phyloP scores from a whole-genome alignment of 2,329 filamentous ascomycete species.

The Boeremia lycopersici region DNA sequence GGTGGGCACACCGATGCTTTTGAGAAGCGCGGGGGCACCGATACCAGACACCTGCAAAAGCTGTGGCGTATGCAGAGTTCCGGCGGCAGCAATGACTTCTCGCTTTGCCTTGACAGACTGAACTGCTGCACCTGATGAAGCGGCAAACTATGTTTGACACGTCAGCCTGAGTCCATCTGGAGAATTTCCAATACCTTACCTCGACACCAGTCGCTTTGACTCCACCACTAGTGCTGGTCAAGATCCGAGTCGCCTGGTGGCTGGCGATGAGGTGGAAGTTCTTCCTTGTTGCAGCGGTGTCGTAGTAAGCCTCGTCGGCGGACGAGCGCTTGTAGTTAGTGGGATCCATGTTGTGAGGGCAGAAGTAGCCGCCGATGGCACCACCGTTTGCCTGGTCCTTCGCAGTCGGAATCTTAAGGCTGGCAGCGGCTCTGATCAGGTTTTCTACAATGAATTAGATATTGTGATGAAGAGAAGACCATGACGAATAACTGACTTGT shows the following conservation, averaged over 20 bases:
- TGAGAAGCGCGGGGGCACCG: slow-evolving; percentile 28
- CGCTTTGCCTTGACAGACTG: slow-evolving; percentile 25
- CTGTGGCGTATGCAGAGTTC: slow-evolving; percentile 34
- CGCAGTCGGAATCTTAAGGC: slow-evolving; percentile 20
- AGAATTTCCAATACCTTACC: not conserved
- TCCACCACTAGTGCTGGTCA: slow-evolving; percentile 15
- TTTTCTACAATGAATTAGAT: slow-evolving; percentile 22
- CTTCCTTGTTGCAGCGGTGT: slow-evolving; percentile 17
- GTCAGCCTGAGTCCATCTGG: not conserved
- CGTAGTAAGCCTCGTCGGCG: slow-evolving; percentile 30
- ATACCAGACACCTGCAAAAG: slow-evolving; percentile 37
- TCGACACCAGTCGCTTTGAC: slow-evolving; percentile 28
- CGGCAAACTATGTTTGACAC: slow-evolving; percentile 12
- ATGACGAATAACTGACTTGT: slow-evolving; percentile 20
- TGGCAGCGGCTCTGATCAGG: slow-evolving; percentile 23
- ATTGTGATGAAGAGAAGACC: not conserved
- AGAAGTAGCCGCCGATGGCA: slow-evolving; percentile 29
- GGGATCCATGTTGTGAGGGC: slow-evolving; percentile 26
- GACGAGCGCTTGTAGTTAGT: slow-evolving; percentile 23
- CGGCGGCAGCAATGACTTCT: slow-evolving; percentile 36
- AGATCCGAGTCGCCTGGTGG: slow-evolving; percentile 21
- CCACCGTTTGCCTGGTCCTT: slow-evolving; percentile 30
- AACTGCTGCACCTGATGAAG: slow-evolving; percentile 16
- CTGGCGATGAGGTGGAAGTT: slow-evolving; percentile 31
- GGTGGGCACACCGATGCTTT: slow-evolving; percentile 23